These are phyloP conservation scores for Acmispon strigosus DNA, from an alignment of 306 rosid genomes.

Conservation along the genomic window DNA sequence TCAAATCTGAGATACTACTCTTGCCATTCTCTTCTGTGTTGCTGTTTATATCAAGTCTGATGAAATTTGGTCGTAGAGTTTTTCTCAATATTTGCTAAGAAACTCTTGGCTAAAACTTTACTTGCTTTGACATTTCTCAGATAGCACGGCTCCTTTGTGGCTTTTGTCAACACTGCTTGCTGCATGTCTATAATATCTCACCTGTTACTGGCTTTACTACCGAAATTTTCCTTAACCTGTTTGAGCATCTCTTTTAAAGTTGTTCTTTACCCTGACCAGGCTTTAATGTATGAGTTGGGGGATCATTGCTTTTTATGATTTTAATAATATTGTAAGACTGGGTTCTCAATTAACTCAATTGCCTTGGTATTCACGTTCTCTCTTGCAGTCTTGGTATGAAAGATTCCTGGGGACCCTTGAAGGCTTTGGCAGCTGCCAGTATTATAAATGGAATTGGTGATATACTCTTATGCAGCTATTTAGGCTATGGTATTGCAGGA, in stretches of 20 bases:
- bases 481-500: conserved; percentile 67
- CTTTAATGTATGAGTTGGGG: background rate
- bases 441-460: conserved; percentile 60
- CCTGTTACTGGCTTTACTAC: background rate
- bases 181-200: background rate
- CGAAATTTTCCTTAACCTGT: background rate
- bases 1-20: background rate
- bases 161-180: background rate
- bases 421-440: conserved; percentile 66
- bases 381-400: conserved; percentile 75
- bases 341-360: background rate
- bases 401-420: conserved; percentile 88
- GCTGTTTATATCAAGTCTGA: background rate
- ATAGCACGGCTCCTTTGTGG: background rate
- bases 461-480: conserved; percentile 46
- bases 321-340: background rate
- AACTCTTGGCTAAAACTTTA: background rate
- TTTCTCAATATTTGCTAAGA: background rate
- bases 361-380: background rate
- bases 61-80: background rate
- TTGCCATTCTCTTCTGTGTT: background rate
- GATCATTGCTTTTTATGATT: background rate
- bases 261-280: background rate
- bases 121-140: background rate
- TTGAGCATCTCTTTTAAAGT: background rate